These are phyloP conservation scores for Fagus sylvatica DNA, from an alignment of 306 rosid genomes.

Conservation along the genomic window DNA sequence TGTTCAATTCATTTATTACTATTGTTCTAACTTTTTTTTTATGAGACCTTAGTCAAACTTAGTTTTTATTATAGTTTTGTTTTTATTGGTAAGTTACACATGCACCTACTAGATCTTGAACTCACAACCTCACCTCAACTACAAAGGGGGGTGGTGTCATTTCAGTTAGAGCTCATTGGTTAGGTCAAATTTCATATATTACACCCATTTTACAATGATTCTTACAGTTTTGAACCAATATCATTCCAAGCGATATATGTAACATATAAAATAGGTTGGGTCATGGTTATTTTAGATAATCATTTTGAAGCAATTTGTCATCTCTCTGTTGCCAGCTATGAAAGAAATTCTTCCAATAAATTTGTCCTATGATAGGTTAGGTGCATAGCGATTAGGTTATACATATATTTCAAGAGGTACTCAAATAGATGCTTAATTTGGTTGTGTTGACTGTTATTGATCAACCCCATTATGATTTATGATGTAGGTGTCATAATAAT, in stretches of 20 bases:
- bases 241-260: not conserved
- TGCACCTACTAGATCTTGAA: no score
- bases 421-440: slow-evolving; percentile 32
- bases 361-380: slow-evolving; percentile 20
- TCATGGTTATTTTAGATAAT: slow-evolving; percentile 24
- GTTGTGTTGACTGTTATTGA: slow-evolving; percentile 26
- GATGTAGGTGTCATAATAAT: slow-evolving; percentile 26
- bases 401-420: not conserved
- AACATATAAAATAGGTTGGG: slow-evolving; percentile 8
- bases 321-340: slow-evolving; percentile 35
- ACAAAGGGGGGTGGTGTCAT: no score
- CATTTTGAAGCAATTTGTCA: slow-evolving; percentile 35
- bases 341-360: slow-evolving; percentile 6
- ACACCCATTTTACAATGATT: slow-evolving; percentile 18
- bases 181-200: slow-evolving; percentile 14
- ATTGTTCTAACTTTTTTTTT: not conserved
- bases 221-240: slow-evolving; percentile 8
- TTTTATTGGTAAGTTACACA: no score
- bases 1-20: not conserved
- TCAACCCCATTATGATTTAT: slow-evolving; percentile 33
- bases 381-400: not conserved
- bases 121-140: no score
- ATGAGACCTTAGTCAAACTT: slow-evolving; percentile 25
- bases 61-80: not conserved
- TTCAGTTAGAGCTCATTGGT: not conserved